Conservation (phyloP, 2,329 filamentous ascomycete species). For the Botrytis sinoallii region DNA sequence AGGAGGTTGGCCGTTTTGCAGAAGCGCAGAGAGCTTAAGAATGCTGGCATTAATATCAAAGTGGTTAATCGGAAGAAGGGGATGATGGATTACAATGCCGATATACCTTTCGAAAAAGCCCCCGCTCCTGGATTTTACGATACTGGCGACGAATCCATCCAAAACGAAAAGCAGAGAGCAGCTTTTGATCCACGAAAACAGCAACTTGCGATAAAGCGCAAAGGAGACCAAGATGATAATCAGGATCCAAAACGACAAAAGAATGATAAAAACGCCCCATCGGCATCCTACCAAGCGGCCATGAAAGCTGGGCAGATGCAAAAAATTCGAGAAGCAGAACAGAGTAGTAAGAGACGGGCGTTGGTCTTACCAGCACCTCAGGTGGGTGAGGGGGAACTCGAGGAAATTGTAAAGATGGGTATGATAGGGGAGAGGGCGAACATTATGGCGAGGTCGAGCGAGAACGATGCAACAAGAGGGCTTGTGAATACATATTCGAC, state of each 20-base stretch:
- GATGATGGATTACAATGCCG: slow-evolving; percentile 99
- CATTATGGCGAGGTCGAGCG: slow-evolving; percentile 68
- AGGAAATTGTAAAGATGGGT: slow-evolving; percentile 99
- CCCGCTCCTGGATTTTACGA: slow-evolving; percentile 89
- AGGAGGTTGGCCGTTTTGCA: slow-evolving; percentile 84
- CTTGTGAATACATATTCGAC: slow-evolving; percentile 83
- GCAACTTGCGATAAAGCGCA: slow-evolving; percentile 86
- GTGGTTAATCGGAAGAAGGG: slow-evolving; percentile 87
- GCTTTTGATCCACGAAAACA: slow-evolving; percentile 91
- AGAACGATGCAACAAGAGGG: slow-evolving; percentile 81
- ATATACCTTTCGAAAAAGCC: slow-evolving; percentile 95
- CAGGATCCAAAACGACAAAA: slow-evolving; percentile 79
- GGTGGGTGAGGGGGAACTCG: slow-evolving; percentile 86
- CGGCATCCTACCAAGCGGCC: slow-evolving; percentile 78
- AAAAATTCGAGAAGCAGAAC: slow-evolving; percentile 91
- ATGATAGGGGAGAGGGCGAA: slow-evolving; percentile 87
- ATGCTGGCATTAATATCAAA: slow-evolving; percentile 97
- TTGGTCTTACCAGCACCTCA: slow-evolving; percentile 86
- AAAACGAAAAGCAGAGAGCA: slow-evolving; percentile 80
- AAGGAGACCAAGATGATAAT: slow-evolving; percentile 84
- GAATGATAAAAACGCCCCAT: slow-evolving; percentile 78
- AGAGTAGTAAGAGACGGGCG: slow-evolving; percentile 85
- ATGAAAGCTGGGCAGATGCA: slow-evolving; percentile 93
- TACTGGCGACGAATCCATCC: slow-evolving; percentile 74
- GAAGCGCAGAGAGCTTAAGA: slow-evolving; percentile 94